Evolutionary conservation across 768 basidiomycete genomes (phyloP).

Genomic region (Gelatoporia subvermispora): DNA sequence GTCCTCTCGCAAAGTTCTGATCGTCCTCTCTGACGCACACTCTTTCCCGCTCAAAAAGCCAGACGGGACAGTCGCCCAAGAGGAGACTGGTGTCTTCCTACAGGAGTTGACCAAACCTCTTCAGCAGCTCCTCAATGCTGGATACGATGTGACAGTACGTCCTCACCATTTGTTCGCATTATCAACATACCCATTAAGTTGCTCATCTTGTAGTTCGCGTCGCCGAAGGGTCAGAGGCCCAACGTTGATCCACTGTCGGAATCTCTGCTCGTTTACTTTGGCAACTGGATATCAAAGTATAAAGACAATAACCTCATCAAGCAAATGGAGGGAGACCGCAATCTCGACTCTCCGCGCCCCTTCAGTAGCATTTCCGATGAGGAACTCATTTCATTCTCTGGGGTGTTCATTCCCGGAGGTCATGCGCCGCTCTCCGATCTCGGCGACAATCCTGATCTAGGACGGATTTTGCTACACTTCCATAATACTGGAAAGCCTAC

Average conservation of each 20-base stretch:
- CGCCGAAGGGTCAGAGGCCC: conserved; percentile 17
- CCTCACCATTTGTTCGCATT: background rate
- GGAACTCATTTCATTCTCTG: conserved; percentile 18
- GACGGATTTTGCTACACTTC: conserved; percentile 21
- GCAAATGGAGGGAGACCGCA: conserved; percentile 16
- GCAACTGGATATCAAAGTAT: conserved; percentile 18
- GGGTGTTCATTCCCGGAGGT: conserved; percentile 26
- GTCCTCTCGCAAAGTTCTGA: conserved; percentile 17
- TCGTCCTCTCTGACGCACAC: conserved; percentile 22
- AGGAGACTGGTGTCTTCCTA: conserved; percentile 20
- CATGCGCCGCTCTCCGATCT: conserved; percentile 22
- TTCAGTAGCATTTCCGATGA: conserved; percentile 19
- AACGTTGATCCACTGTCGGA: conserved; percentile 21
- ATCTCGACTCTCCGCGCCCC: conserved; percentile 17
- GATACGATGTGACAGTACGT: conserved; percentile 18
- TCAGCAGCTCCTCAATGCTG: conserved; percentile 20
- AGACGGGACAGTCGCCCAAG: conserved; percentile 12
- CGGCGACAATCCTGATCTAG: conserved; percentile 21
- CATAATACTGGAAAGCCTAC: conserved; percentile 20
- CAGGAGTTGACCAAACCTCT: conserved; percentile 23
- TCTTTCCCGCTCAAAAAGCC: conserved; percentile 14
- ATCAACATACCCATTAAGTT: background rate
- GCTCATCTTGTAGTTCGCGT: conserved; percentile 15
- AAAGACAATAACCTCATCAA: conserved; percentile 16
- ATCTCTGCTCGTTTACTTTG: conserved; percentile 18